Percentiles rank a stretch among this genome's conserved stretches.
Evolutionary conservation across 306 rosid species (phyloP).

Genomic region (Quercus suber): DNA sequence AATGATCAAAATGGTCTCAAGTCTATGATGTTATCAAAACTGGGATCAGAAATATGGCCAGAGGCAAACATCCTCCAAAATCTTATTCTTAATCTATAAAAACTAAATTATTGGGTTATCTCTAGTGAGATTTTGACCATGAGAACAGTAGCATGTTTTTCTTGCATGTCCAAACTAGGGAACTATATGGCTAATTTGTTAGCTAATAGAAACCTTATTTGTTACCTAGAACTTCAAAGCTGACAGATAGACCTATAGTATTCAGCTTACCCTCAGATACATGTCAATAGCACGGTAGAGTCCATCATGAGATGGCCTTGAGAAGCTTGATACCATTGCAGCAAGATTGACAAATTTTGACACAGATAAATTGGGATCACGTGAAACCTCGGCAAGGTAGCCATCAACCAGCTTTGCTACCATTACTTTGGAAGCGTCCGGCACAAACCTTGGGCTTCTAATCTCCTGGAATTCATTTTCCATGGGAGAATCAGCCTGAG

Average conservation of each 20-base stretch:
- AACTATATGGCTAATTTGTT: neutral
- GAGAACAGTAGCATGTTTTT: too few species aligned
- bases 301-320: slow-evolving; percentile 77
- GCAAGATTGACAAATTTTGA: slow-evolving; percentile 59
- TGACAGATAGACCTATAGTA: neutral
- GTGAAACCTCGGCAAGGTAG: slow-evolving; percentile 75
- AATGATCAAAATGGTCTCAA: neutral
- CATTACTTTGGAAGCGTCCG: slow-evolving; percentile 57
- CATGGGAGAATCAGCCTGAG: slow-evolving; percentile 37
- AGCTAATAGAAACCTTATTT: neutral
- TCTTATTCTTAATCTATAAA: neutral
- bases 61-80: neutral
- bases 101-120: neutral
- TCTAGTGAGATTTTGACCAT: too few species aligned
- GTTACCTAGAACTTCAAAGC: neutral
- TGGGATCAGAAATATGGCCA: neutral
- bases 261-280: slow-evolving; percentile 65
- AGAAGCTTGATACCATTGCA: slow-evolving; percentile 63
- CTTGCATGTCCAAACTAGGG: too few species aligned
- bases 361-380: slow-evolving; percentile 62
- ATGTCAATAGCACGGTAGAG: slow-evolving; percentile 88
- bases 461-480: slow-evolving; percentile 68
- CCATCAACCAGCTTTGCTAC: slow-evolving; percentile 87
- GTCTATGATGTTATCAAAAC: neutral
- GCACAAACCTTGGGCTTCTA: slow-evolving; percentile 50